phyloP scores from a whole-genome alignment of 805 yeast genomes.

The Maudiozyma pseudohumilis region DNA sequence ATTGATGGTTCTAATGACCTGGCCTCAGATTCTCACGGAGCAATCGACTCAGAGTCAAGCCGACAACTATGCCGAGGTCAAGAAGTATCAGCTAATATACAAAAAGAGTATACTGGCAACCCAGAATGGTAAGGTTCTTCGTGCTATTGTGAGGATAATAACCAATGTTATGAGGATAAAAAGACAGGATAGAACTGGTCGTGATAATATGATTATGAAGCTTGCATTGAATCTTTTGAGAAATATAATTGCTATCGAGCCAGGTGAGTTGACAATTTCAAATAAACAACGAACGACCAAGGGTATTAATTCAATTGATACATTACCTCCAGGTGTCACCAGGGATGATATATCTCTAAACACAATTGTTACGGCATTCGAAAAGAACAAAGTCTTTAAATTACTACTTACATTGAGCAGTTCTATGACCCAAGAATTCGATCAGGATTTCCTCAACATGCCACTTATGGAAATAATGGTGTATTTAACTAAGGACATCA shows the following conservation, averaged over 20 bases:
- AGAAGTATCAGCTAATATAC: conserved; percentile 58
- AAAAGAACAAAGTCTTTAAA: conserved; percentile 62
- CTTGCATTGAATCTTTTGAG: conserved; percentile 66
- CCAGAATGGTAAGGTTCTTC: conserved; percentile 51
- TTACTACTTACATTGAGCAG: conserved; percentile 64
- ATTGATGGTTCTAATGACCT: conserved; percentile 69
- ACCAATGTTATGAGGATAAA: conserved; percentile 47
- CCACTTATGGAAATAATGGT: conserved; percentile 62
- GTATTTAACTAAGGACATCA: conserved; percentile 49
- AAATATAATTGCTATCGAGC: conserved; percentile 71
- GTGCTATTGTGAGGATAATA: conserved; percentile 60
- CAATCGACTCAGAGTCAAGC: conserved; percentile 52
- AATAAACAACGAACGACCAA: conserved; percentile 31
- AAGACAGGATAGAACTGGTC: conserved; percentile 46
- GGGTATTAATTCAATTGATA: conserved; percentile 21
- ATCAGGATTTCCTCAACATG: conserved; percentile 47
- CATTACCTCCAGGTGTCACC: conserved; percentile 47
- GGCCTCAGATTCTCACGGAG: conserved; percentile 67
- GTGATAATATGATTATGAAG: conserved; percentile 65
- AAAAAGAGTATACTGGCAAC: conserved; percentile 56
- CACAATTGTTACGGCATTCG: conserved; percentile 46
- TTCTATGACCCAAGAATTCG: conserved; percentile 55
- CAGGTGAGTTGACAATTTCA: conserved; percentile 46
- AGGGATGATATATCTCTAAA: conserved; percentile 60
- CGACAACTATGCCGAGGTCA: conserved; percentile 46